Conservation (phyloP, 331 rosid genomes). For the Acacia concinna region DNA sequence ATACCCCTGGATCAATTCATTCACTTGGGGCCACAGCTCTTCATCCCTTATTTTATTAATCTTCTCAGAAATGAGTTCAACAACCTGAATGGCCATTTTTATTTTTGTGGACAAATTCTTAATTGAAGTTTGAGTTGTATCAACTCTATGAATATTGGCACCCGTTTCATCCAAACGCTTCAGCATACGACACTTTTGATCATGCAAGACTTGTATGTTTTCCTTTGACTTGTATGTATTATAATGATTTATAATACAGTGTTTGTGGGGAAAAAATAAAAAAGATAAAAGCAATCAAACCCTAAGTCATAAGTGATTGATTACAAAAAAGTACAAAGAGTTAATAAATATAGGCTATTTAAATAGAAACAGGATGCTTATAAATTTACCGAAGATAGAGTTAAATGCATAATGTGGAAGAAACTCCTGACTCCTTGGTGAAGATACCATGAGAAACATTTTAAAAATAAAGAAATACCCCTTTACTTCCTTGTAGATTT, state of each 20-base stretch:
- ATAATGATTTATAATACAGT: slow-evolving; percentile 30
- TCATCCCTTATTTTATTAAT: slow-evolving; percentile 88
- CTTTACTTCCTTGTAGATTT: slow-evolving; percentile 86
- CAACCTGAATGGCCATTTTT: slow-evolving; percentile 86
- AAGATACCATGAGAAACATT: not conserved
- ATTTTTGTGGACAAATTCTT: slow-evolving; percentile 83
- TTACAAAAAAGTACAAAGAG: not conserved
- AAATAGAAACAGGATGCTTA: not conserved
- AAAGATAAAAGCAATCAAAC: not conserved
- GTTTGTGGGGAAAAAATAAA: not conserved
- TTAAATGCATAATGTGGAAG: not conserved
- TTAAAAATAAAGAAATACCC: slow-evolving; percentile 44
- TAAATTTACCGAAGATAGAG: not conserved
- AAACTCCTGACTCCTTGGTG: not conserved
- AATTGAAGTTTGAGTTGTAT: slow-evolving; percentile 56
- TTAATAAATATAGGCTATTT: not conserved
- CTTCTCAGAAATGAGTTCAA: slow-evolving; percentile 78
- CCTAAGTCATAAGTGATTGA: not conserved
- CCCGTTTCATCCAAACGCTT: slow-evolving; percentile 76
- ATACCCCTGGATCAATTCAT: slow-evolving; percentile 85
- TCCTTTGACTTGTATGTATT: slow-evolving; percentile 92
- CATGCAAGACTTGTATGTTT: slow-evolving; percentile 84
- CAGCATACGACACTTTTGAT: slow-evolving; percentile 71
- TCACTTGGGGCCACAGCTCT: slow-evolving; percentile 88
- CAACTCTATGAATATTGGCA: slow-evolving; percentile 79